phyloP scores from a whole-genome alignment of 83 land plant genomes.

The Thuja plicata region DNA sequence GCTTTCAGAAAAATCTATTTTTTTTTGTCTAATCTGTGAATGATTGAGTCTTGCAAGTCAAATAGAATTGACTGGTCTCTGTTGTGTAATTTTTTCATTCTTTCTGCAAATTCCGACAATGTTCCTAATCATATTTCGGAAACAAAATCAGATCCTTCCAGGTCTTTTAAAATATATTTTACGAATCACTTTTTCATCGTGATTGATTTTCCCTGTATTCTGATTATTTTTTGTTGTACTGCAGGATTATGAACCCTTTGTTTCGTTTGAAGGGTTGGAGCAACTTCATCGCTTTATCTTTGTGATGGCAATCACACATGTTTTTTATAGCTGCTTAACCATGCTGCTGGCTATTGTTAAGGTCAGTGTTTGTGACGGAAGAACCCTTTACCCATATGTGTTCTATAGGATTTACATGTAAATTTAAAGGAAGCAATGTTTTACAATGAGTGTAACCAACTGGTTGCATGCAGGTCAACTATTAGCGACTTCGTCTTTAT shows the following conservation, averaged over 20 bases:
- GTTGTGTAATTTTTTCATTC: not conserved
- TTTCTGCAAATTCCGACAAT: not conserved
- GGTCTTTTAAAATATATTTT: not conserved
- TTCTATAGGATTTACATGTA: not conserved
- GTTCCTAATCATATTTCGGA: not conserved
- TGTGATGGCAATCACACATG: conserved; percentile 78
- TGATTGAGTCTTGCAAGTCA: not conserved
- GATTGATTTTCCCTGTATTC: not conserved
- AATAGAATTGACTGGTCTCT: not conserved
- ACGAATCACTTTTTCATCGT: not conserved
- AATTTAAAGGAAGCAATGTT: not conserved
- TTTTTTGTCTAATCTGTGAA: not conserved
- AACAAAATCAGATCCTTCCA: not conserved
- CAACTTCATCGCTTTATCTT: conserved; percentile 85
- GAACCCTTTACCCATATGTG: not conserved
- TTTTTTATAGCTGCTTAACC: conserved; percentile 78
- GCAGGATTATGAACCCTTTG: conserved; percentile 80
- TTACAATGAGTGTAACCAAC: not conserved
- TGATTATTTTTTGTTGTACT: not conserved
- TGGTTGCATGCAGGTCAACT: not conserved
- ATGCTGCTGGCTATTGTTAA: conserved; percentile 77
- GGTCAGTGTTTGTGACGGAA: conserved; percentile 30
- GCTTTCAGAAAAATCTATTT: not conserved
- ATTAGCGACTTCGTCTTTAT: not conserved
- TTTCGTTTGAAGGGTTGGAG: conserved; percentile 74